Percentiles rank a stretch among this genome's conserved stretches.
Evolutionary conservation across 495 filamentous ascomycete genomes (phyloP).

Genomic region (Penicillium samsonianum): DNA sequence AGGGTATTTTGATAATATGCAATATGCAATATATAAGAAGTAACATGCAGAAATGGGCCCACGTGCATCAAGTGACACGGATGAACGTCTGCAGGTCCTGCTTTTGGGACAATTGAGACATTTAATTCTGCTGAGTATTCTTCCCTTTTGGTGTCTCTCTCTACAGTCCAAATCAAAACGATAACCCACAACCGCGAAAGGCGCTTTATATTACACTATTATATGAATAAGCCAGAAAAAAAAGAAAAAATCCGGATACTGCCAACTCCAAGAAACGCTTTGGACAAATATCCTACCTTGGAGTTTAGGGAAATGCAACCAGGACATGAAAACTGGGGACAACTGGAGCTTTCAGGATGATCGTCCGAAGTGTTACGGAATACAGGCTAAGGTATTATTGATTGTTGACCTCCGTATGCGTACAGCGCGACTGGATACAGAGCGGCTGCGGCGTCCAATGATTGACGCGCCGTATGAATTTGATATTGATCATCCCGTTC

Average conservation of each 20-base stretch:
- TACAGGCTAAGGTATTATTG: constrained; percentile 2
- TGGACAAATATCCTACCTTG: constrained; percentile 2
- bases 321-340: constrained; percentile 30
- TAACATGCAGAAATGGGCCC: constrained; percentile 10
- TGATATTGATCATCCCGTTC: constrained; percentile 30
- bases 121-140: neutral
- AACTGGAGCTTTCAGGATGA: constrained; percentile 21
- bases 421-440: constrained; percentile 21
- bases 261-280: constrained; percentile 6
- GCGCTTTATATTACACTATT: constrained; percentile 17
- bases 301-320: constrained; percentile 2
- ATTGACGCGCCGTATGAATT: constrained; percentile 22
- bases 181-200: constrained; percentile 29
- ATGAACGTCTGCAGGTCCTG: constrained; percentile 10
- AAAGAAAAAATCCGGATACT: neutral
- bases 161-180: neutral
- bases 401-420: neutral
- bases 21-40: neutral
- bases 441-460: constrained; percentile 36
- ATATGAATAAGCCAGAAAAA: neutral
- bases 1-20: neutral
- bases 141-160: neutral
- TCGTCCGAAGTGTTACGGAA: constrained; percentile 21
- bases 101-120: constrained; percentile 1
- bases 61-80: constrained; percentile 14